Base-by-base conservation (phyloP, 1,139 yeast genomes). In the Ogataea hybrid region DNA sequence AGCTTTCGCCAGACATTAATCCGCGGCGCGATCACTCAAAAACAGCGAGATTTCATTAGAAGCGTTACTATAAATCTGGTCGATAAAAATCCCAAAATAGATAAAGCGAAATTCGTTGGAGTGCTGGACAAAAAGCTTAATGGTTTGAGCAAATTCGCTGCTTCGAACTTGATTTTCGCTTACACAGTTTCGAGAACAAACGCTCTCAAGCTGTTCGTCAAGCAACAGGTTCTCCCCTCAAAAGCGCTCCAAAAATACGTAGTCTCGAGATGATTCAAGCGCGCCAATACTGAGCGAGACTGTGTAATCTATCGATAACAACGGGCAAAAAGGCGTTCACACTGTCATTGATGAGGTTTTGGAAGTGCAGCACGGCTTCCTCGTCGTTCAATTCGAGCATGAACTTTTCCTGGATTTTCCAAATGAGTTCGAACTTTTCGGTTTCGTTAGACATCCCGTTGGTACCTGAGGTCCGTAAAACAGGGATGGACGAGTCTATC, bases 231-330 rank as follows among this genome's bases (percentile, higher is more conserved):
- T 3, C 27, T 62, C 12, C 50, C 45, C n/a, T 51, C 48, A 10
- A 57, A 56, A 25, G 50, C 44, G 15, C 41, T 43, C 6, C 50
- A 54, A 16, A 41, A 41, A 28, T 41, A 39, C 21, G 43, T 41
- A 8, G 29, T 46, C 18, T 29, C 42, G 14, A 27, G 25, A 18
- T 41, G 11, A 11, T 28, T 62, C 60, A 90, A 0, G 97, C 90
- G 49, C 97, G 68, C 98, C 98, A 92, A 60, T 94, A 94, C 61
- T 94, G 98, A 0, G 98, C 97, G 61, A 94, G 73, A 66, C 90
- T 88, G 63, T 94, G 99, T 42, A 94, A 68, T 51, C 96, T 77
- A 59, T 94, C 99, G 46, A 94, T 92, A 10, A 94, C 96, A 59
- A 90, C 90, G 0, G 98, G 98, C 50, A 90, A 65, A 44, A 92